Base-by-base conservation (phyloP, 129 eudicot species). In the Gnaphalium uliginosum region DNA sequence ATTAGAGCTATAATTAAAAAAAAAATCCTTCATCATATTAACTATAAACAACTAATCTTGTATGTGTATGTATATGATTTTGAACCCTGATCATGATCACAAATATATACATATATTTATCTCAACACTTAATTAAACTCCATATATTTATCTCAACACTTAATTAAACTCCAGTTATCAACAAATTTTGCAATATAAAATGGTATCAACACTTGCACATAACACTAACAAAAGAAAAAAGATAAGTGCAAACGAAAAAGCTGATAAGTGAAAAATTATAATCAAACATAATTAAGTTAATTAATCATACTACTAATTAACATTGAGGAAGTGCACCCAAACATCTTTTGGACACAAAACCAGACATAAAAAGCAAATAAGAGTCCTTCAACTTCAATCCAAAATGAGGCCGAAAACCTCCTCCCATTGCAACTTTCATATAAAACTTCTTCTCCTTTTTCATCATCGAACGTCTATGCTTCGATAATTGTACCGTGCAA, bases 251-350 rank as follows among this genome's bases (percentile, higher is more conserved):
- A 75, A 27, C 64, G 13, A 67, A 48, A 64, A 48, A n/a, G 64
- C 29, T 26, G 51, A 62, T 21, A 2, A 75, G 27, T 60, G 51
- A 60, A 24, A 61, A 19, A 25, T 37, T 46, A 21, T 22, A 32
- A 32, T n/a, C 2, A 54, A 63, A 74, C 61, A 25, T 48, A 24
- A 59, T 3, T 11, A 53, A 53, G 59, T 53, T 53, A 54, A 24
- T 1, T 3, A 41, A 18, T 1, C 48, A 41, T 41, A 41, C 48
- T 41, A 41, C 48, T 41, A 0, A 61, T 71, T 70, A 78, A 37
- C 77, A 71, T 23, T 71, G 72, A 17, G 82, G 82, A 78, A 71
- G 60, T n/a, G 58, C 77, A 62, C 82, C 77, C 77, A 78, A 62
- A 17, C 77, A 78, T 71, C 72, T 66, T 78, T 71, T 78, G 66